Conservation (phyloP, 495 filamentous ascomycete genomes). For the Amphirosellinia nigrospora region DNA sequence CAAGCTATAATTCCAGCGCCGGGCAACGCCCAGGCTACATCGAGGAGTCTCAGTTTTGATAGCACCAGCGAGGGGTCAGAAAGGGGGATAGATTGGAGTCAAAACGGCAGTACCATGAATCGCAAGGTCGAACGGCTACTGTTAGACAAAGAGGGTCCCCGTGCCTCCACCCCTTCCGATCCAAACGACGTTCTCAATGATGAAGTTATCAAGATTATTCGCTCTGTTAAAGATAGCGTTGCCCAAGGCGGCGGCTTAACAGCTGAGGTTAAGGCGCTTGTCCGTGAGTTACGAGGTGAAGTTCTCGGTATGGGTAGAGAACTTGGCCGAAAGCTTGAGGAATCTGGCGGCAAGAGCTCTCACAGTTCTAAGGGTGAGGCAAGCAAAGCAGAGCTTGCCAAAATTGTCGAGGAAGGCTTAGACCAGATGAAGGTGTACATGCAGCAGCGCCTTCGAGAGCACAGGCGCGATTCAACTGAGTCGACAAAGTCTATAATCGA, state of each 20-base stretch:
- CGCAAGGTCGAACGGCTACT: constrained; percentile 42
- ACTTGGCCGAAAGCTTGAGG: constrained; percentile 81
- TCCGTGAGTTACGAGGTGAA: constrained; percentile 88
- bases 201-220: constrained; percentile 78
- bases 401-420: constrained; percentile 79
- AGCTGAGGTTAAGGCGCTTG: constrained; percentile 85
- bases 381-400: constrained; percentile 72
- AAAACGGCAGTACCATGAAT: constrained; percentile 46
- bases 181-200: constrained; percentile 60
- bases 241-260: constrained; percentile 83
- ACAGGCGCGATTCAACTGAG: constrained; percentile 66
- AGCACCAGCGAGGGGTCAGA: constrained; percentile 44
- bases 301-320: constrained; percentile 93
- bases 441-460: constrained; percentile 74
- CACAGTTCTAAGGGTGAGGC: constrained; percentile 54
- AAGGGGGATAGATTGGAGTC: constrained; percentile 53
- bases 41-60: constrained; percentile 55
- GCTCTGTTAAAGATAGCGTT: constrained; percentile 85
- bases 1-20: constrained; percentile 61
- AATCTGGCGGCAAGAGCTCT: constrained; percentile 56
- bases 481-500: constrained; percentile 60
- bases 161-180: constrained; percentile 40
- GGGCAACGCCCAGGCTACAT: constrained; percentile 30
- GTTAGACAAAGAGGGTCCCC: constrained; percentile 44
- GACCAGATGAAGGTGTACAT: constrained; percentile 81